phyloP scores from a whole-genome alignment of 495 filamentous ascomycete genomes.

The Xylaria bambusicola region DNA sequence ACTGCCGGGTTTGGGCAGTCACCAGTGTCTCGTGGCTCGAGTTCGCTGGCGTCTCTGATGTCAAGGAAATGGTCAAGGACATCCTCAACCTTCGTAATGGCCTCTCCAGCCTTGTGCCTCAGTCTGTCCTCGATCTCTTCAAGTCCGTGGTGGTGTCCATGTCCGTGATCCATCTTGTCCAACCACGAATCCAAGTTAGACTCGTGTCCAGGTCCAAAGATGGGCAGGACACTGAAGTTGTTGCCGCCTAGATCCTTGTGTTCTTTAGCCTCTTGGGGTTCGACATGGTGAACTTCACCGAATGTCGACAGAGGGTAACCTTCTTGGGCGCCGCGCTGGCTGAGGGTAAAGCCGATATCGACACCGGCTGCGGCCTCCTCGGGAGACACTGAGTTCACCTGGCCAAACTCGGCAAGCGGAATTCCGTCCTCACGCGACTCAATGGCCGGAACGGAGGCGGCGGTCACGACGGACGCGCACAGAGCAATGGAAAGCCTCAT shows the following conservation, averaged over 20 bases:
- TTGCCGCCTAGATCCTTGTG: conserved; percentile 27
- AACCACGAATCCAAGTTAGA: conserved; percentile 8
- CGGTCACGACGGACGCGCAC: conserved; percentile 31
- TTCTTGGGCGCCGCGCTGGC: neutral
- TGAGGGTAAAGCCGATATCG: conserved; percentile 6
- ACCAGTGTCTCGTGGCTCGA: conserved; percentile 6
- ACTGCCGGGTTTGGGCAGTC: conserved; percentile 34
- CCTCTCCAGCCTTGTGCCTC: neutral
- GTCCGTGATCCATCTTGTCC: no score
- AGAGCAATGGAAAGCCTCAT: conserved; percentile 33
- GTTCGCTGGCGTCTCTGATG: neutral
- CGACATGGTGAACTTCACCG: conserved; percentile 27
- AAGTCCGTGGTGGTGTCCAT: neutral
- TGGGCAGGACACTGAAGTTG: conserved; percentile 30
- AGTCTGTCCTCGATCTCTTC: neutral
- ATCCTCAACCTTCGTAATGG: neutral
- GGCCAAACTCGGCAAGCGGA: conserved; percentile 23
- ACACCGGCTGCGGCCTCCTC: conserved; percentile 25
- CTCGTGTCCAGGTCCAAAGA: conserved; percentile 23
- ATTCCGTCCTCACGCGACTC: conserved; percentile 24
- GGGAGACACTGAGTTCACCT: conserved; percentile 21
- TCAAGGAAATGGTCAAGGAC: neutral
- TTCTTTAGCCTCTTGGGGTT: conserved; percentile 21
- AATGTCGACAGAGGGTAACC: conserved; percentile 25
- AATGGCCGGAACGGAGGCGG: conserved; percentile 27